A percentile compares a stretch with the other conserved stretches of the same genome.
These are phyloP conservation scores for Erodium maritimum DNA, from an alignment of 345 rosid genomes.

Conservation along the genomic window DNA sequence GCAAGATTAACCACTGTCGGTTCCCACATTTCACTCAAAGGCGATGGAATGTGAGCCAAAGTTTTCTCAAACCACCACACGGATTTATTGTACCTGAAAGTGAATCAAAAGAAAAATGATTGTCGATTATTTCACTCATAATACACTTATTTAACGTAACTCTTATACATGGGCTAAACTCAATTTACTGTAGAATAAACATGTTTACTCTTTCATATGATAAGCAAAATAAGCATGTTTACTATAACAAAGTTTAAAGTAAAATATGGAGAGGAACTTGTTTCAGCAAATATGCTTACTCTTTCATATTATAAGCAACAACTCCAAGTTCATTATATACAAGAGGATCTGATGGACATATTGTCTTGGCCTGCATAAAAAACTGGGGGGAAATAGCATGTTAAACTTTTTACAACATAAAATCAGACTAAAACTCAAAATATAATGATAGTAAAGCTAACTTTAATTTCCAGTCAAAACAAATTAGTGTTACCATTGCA, in stretches of 20 bases:
- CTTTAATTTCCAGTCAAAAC: too few species aligned
- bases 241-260: neutral
- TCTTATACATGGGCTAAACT: neutral
- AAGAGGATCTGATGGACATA: constrained; percentile 89
- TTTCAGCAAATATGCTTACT: constrained; percentile 38
- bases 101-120: neutral
- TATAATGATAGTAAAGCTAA: neutral
- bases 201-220: too few species aligned
- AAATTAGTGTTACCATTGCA: too few species aligned
- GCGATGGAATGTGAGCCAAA: constrained; percentile 59
- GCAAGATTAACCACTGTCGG: constrained; percentile 86
- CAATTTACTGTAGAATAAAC: neutral
- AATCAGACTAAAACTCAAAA: constrained; percentile 8
- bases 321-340: constrained; percentile 94
- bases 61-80: constrained; percentile 87
- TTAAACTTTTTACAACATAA: too few species aligned
- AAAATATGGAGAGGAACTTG: neutral
- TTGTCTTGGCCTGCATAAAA: constrained; percentile 83
- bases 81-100: constrained; percentile 73
- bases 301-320: constrained; percentile 92
- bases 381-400: constrained; percentile 37
- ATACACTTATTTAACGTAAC: neutral
- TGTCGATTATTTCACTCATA: neutral
- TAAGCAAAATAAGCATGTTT: neutral
- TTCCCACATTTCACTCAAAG: constrained; percentile 75